Conservation (phyloP, 2,329 filamentous ascomycete genomes). For the Cadophora malorum region DNA sequence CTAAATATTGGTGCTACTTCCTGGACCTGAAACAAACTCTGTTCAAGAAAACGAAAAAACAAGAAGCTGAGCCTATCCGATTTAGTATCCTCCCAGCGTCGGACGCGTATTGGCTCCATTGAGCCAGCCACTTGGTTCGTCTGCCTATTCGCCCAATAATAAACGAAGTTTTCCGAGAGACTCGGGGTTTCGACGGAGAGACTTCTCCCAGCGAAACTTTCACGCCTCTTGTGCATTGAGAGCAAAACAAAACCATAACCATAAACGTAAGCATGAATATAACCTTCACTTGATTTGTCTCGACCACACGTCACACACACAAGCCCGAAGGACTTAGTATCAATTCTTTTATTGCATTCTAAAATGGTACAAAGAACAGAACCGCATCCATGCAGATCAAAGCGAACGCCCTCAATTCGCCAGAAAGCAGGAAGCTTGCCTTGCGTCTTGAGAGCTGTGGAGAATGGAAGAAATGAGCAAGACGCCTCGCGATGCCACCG, state of each 20-base stretch:
- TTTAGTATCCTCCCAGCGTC: not conserved
- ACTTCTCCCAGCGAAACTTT: too few species aligned
- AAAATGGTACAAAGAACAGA: slow-evolving; percentile 4
- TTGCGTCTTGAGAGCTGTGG: not conserved
- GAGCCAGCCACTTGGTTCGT: too few species aligned
- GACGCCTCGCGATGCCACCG: slow-evolving; percentile 7
- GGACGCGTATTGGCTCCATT: too few species aligned
- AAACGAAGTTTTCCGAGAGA: too few species aligned
- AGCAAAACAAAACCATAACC: not conserved
- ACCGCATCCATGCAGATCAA: not conserved
- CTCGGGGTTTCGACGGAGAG: too few species aligned
- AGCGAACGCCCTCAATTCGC: slow-evolving; percentile 2
- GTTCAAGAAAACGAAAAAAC: not conserved
- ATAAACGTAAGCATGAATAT: not conserved
- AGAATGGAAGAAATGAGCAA: not conserved
- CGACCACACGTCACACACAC: not conserved
- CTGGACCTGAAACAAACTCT: not conserved
- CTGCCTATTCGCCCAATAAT: too few species aligned
- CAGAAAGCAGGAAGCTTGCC: not conserved
- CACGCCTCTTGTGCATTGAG: too few species aligned
- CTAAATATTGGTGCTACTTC: not conserved
- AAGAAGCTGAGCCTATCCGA: not conserved
- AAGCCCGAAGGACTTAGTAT: not conserved
- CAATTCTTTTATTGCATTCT: not conserved
- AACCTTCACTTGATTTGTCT: not conserved